phyloP scores from a whole-genome alignment of 805 yeast species.

The Nakazawaea siamensis region DNA sequence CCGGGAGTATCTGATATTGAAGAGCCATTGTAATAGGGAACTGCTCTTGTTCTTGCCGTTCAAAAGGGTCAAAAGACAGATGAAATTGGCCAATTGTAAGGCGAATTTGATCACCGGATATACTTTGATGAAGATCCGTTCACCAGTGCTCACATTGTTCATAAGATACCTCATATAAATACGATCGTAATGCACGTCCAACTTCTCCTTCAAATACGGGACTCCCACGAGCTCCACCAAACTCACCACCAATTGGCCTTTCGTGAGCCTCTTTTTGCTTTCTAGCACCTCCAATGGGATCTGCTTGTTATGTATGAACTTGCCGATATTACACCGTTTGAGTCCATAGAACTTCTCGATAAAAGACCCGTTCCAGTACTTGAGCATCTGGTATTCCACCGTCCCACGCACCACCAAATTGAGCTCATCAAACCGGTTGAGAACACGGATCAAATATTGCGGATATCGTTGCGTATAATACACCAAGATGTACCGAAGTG shows the following conservation, averaged over 20 bases:
- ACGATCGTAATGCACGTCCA: constrained; percentile 54
- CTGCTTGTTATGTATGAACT: neutral
- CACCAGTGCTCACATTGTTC: constrained; percentile 22
- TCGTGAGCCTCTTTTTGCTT: constrained; percentile 39
- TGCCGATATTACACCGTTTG: constrained; percentile 41
- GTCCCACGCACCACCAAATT: constrained; percentile 50
- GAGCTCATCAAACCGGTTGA: constrained; percentile 72
- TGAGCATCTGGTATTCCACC: constrained; percentile 65
- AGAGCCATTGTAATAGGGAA: constrained; percentile 48
- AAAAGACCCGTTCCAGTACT: constrained; percentile 74
- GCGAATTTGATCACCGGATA: constrained; percentile 54
- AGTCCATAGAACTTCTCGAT: constrained; percentile 91
- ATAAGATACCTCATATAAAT: constrained; percentile 53
- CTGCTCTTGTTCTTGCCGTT: constrained; percentile 62
- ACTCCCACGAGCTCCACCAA: constrained; percentile 54
- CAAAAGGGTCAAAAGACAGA: constrained; percentile 55
- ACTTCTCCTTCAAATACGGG: constrained; percentile 63
- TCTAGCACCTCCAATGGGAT: constrained; percentile 6
- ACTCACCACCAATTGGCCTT: constrained; percentile 43
- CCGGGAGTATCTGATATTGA: constrained; percentile 60
- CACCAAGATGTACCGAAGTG: constrained; percentile 69
- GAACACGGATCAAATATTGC: constrained; percentile 43
- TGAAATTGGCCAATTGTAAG: constrained; percentile 40
- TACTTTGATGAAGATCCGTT: constrained; percentile 39
- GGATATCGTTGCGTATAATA: constrained; percentile 81